Conservation (phyloP, 768 basidiomycete genomes). For the Lyophyllum decastes region DNA sequence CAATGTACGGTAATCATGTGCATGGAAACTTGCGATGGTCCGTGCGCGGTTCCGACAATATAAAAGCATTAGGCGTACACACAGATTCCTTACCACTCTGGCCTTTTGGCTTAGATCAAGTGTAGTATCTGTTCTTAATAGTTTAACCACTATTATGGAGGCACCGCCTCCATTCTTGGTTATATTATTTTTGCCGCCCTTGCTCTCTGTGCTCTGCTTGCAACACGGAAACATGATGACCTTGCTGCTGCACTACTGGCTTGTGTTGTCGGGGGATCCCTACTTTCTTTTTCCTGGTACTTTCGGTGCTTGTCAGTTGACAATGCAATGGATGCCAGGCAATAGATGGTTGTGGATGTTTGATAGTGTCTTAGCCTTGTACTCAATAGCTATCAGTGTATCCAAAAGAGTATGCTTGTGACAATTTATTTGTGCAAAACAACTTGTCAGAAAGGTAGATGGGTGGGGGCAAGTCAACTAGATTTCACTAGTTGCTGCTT, state of each 20-base stretch:
- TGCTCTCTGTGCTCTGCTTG: conserved; percentile 41
- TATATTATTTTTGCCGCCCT: conserved; percentile 20
- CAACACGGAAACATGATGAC: conserved; percentile 41
- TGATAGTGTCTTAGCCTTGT: not conserved
- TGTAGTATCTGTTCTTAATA: conserved; percentile 97
- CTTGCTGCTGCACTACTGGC: conserved; percentile 23
- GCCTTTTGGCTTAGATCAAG: conserved; percentile 97
- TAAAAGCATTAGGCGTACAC: not conserved
- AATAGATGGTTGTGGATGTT: not conserved
- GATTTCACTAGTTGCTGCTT: too few species aligned
- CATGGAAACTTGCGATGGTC: not conserved
- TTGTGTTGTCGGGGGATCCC: conserved; percentile 43
- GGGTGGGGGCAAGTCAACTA: too few species aligned
- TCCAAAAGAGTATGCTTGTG: too few species aligned
- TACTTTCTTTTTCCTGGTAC: conserved; percentile 10
- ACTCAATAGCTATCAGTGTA: too few species aligned
- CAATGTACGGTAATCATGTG: too few species aligned
- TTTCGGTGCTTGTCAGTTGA: not conserved
- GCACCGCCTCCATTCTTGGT: conserved; percentile 13
- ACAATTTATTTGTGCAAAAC: too few species aligned
- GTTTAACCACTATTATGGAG: conserved; percentile 53
- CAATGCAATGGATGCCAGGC: not conserved
- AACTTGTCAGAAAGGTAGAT: too few species aligned
- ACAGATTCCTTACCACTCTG: conserved; percentile 71
- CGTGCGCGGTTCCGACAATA: not conserved